Conservation (phyloP, 176 grass and related monocot species). For the Miscanthus lutarioriparius region DNA sequence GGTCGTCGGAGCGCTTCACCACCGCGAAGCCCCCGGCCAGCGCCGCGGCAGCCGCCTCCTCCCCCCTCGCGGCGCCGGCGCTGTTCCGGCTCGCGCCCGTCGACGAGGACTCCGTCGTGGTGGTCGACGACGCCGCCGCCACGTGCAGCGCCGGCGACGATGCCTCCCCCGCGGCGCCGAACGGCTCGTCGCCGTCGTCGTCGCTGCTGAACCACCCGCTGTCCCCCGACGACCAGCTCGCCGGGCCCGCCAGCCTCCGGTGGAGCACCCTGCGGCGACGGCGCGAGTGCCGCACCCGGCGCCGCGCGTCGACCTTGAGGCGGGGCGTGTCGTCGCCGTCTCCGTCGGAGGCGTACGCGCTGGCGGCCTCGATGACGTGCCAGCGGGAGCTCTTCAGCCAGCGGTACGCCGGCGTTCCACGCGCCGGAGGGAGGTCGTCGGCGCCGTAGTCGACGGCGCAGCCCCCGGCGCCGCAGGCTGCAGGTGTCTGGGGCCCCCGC, state of each 20-base stretch:
- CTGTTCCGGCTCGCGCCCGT: conserved; percentile 29
- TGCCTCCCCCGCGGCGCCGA: neutral
- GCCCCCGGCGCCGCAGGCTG: neutral
- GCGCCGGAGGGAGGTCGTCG: conserved; percentile 24
- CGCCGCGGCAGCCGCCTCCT: neutral
- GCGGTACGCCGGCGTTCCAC: conserved; percentile 52
- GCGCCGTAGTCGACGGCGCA: conserved; percentile 30
- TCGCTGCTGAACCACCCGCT: conserved; percentile 89
- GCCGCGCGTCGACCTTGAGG: conserved; percentile 59
- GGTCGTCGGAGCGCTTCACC: conserved; percentile 81
- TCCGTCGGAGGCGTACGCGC: conserved; percentile 2
- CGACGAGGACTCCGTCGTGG: conserved; percentile 54
- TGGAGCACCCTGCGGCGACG: neutral
- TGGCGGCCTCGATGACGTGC: conserved; percentile 67
- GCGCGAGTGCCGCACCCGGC: conserved; percentile 35
- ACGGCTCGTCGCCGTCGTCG: neutral
- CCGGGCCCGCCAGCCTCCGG: conserved; percentile 32
- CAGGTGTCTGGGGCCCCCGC: neutral
- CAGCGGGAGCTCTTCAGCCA: conserved; percentile 82
- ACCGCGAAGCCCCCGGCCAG: conserved; percentile 76
- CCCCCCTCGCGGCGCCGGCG: neutral
- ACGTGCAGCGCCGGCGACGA: neutral
- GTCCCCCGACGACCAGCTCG: conserved; percentile 55
- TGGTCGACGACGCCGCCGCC: conserved; percentile 21
- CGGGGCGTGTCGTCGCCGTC: conserved; percentile 45